A percentile compares a stretch with the other conserved stretches of the same genome.
These are phyloP conservation scores for Gynostemma pentaphyllum DNA, from an alignment of 306 rosid genomes.

Conservation along the genomic window DNA sequence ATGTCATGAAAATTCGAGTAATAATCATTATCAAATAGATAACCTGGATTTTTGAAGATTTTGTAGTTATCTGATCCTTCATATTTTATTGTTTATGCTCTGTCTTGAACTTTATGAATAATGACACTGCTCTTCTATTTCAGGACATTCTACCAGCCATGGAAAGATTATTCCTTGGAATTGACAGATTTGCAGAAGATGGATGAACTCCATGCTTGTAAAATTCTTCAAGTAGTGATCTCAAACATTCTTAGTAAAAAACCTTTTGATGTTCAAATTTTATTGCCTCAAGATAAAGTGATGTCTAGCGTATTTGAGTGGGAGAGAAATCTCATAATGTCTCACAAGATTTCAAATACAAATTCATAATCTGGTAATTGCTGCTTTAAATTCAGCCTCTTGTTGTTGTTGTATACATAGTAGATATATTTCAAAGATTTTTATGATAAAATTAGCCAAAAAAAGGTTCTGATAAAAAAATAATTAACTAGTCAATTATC, in stretches of 20 bases:
- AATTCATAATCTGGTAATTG: not conserved
- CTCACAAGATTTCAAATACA: not conserved
- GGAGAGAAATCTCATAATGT: constrained; percentile 41
- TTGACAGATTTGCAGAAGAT: constrained; percentile 33
- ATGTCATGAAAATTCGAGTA: no score
- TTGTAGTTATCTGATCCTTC: not conserved
- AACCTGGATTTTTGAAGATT: not conserved
- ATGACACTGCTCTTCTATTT: constrained; percentile 2
- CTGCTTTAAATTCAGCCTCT: not conserved
- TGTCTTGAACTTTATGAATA: not conserved
- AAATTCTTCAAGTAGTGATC: constrained; percentile 33
- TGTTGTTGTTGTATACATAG: not conserved
- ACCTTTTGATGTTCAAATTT: constrained; percentile 26
- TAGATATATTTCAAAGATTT: not conserved
- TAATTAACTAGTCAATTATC: no score
- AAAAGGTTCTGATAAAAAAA: no score
- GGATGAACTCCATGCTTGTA: constrained; percentile 72
- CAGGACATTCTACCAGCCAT: constrained; percentile 68
- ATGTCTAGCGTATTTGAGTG: constrained; percentile 42
- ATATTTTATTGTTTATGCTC: not conserved
- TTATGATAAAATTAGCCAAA: no score
- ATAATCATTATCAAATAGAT: no score
- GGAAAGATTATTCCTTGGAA: constrained; percentile 44
- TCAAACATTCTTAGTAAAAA: constrained; percentile 41
- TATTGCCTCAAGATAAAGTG: constrained; percentile 35